Evolutionary conservation across 2,329 filamentous ascomycete genomes (phyloP).

Genomic region (Ceratocystis albifundus): DNA sequence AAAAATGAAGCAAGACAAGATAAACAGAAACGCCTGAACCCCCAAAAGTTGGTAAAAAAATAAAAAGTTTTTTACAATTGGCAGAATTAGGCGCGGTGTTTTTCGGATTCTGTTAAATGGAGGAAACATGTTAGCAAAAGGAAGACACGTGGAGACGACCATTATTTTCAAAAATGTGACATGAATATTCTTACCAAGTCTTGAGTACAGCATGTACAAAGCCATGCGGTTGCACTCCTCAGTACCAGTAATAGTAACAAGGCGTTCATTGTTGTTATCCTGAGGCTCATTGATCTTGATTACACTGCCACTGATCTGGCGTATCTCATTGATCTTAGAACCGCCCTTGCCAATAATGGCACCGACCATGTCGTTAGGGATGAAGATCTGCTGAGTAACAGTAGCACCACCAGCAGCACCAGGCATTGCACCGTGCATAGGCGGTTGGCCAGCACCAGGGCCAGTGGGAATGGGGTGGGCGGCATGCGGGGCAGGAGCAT

Average conservation of each 20-base stretch:
- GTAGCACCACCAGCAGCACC: slow-evolving; percentile 48
- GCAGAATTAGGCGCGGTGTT: slow-evolving; percentile 33
- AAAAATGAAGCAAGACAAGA: slow-evolving; percentile 21
- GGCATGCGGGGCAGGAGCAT: slow-evolving; percentile 53
- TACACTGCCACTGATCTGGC: slow-evolving; percentile 90
- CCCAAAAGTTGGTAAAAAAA: slow-evolving; percentile 14
- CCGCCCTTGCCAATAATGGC: slow-evolving; percentile 98
- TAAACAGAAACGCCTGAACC: slow-evolving; percentile 23
- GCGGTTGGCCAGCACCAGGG: slow-evolving; percentile 42
- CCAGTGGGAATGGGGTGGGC: slow-evolving; percentile 42
- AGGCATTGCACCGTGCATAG: slow-evolving; percentile 54
- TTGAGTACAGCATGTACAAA: slow-evolving; percentile 97
- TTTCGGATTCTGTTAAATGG: slow-evolving; percentile 34
- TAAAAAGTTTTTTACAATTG: background rate
- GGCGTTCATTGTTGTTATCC: slow-evolving; percentile 94
- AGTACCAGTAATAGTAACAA: slow-evolving; percentile 94
- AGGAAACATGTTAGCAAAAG: slow-evolving; percentile 22
- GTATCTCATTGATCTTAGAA: slow-evolving; percentile 98
- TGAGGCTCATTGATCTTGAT: slow-evolving; percentile 99
- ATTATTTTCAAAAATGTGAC: background rate
- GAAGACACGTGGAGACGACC: background rate
- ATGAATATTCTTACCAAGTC: slow-evolving; percentile 58
- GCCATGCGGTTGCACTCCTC: slow-evolving; percentile 99
- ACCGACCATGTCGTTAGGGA: slow-evolving; percentile 98
- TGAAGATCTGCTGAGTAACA: slow-evolving; percentile 95